Base-by-base conservation (phyloP, 202 grass and related monocot genomes). In the Setaria viridis region DNA sequence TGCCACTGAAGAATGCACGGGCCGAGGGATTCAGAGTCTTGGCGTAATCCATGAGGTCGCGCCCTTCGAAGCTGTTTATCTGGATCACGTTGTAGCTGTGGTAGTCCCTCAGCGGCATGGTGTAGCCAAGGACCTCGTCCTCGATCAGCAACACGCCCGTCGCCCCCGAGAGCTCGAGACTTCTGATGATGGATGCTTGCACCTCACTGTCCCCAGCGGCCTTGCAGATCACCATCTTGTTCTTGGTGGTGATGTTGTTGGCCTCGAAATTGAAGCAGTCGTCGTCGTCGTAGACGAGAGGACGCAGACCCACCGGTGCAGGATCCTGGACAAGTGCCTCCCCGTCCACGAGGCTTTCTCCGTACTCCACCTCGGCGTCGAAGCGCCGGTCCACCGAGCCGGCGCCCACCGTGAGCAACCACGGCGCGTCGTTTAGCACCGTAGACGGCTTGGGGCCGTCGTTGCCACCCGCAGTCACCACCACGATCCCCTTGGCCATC, bases 371-470 rank as follows among this genome's bases (percentile, higher is more conserved):
- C 49, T 79, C 83, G 9, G 67, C 59, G 9, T 69, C 9, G 47
- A 75, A 55, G 67, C 58, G 74, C 3, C 86, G 69, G 41, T 92
- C 83, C 39, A 80, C 73, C 21, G 73, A 80, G 17, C 82, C 74
- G 0, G 86, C 86, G 10, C 56, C 86, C 19, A 92, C 90, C 0
- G 90, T 92, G 39, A 92, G 73, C 8, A 92, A 60, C 90, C 90
- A 92, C 1, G 90, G 83, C 15, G 84, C 87, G 47, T 70, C 83
- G 58, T 89, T 92, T 0, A 33, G 3, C 35, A 91, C 39, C 6
- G 72, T 34, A 16, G 47, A 4, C 4, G n/a, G 10, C 47, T 0
- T 6, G 0, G 90, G 86, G 4, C 90, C 79, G 0, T 0, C 3
- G 51, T 92, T 92, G 49, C 85, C 79, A 29, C 8, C 8, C 2